phyloP scores from a whole-genome alignment of 345 rosid species.

The Raphanus raphanistrum region DNA sequence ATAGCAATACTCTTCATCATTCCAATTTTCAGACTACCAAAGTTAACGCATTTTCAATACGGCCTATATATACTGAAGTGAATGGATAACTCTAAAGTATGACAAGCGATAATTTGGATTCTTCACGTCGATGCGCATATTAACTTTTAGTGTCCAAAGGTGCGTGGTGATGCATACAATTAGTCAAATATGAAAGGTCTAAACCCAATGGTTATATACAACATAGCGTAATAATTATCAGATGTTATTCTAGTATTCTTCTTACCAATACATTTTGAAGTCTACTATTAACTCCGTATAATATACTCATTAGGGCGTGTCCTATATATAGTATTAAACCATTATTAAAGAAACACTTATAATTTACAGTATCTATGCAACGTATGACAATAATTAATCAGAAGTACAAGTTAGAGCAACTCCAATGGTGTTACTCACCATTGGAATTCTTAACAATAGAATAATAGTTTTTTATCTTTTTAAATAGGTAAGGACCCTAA shows the following conservation, averaged over 20 bases:
- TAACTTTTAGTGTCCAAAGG: neutral
- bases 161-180: neutral
- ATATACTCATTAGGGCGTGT: neutral
- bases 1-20: neutral
- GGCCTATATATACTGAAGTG: slow-evolving; percentile 4
- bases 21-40: neutral
- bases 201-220: neutral
- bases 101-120: neutral
- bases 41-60: neutral
- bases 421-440: too few species aligned
- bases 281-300: slow-evolving; percentile 4
- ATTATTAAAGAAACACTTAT: slow-evolving; percentile 17
- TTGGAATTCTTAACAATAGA: too few species aligned
- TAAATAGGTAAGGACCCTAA: too few species aligned
- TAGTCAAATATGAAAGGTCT: neutral
- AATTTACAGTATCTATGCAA: slow-evolving; percentile 20
- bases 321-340: neutral
- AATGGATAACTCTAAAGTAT: neutral
- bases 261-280: slow-evolving; percentile 27
- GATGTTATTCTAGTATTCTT: slow-evolving; percentile 11
- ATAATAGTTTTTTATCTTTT: too few species aligned
- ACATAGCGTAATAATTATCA: slow-evolving; percentile 7
- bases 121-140: neutral
- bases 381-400: slow-evolving; percentile 12
- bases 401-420: slow-evolving; percentile 32